Evolutionary conservation across 2,329 filamentous ascomycete genomes (phyloP).

Genomic region (Coniochaeta hoffmannii): DNA sequence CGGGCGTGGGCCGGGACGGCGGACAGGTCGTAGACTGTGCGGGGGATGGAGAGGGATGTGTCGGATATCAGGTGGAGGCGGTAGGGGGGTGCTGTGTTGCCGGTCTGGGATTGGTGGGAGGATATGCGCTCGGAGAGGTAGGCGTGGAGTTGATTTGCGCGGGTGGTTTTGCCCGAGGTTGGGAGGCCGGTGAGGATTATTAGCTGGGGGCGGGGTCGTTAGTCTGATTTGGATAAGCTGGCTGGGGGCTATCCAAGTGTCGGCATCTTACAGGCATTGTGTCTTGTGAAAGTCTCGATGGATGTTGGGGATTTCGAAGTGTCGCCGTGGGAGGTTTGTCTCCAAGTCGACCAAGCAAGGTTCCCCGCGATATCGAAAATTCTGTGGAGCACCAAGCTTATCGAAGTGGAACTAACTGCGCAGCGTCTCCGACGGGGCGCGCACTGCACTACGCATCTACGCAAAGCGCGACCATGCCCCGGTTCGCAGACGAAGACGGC

Average conservation of each 20-base stretch:
- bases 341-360: background rate
- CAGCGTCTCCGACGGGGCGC: too few species aligned
- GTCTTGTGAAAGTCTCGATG: background rate
- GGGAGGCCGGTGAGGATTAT: constrained; percentile 61
- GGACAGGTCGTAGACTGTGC: constrained; percentile 63
- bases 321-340: background rate
- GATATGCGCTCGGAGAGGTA: constrained; percentile 55
- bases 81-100: constrained; percentile 35
- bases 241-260: background rate
- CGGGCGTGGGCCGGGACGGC: constrained; percentile 51
- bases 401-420: background rate
- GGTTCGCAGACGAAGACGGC: too few species aligned
- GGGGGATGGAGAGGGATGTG: constrained; percentile 60
- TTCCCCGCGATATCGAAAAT: background rate
- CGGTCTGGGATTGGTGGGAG: constrained; percentile 17
- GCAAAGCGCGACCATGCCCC: too few species aligned
- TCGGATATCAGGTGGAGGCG: constrained; percentile 70
- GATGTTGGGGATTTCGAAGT: background rate
- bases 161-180: constrained; percentile 61
- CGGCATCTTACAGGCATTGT: background rate
- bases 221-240: background rate
- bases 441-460: too few species aligned
- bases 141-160: constrained; percentile 56
- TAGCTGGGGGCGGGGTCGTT: constrained; percentile 37
- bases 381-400: background rate